Evolutionary conservation across 2,329 filamentous ascomycete species (phyloP).

Genomic region (Trichoderma asperellum): DNA sequence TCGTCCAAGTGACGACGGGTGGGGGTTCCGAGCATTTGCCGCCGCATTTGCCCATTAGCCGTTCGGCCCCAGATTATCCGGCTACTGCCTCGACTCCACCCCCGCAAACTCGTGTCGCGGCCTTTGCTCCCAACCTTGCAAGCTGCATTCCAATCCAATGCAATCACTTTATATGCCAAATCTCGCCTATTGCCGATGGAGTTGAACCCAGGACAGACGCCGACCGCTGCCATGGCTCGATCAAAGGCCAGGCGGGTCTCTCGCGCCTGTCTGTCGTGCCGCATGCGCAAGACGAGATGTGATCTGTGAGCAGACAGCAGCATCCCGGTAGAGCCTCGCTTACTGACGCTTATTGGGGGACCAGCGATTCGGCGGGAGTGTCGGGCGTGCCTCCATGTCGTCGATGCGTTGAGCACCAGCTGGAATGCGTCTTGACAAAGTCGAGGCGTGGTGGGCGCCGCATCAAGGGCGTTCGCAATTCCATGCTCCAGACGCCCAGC

Average conservation of each 20-base stretch:
- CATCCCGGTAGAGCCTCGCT: background rate
- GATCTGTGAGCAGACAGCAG: constrained; percentile 1
- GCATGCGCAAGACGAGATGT: constrained; percentile 7
- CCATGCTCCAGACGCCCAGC: background rate
- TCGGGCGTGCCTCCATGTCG: constrained; percentile 10
- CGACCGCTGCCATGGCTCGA: constrained; percentile 13
- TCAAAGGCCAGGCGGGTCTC: constrained; percentile 14
- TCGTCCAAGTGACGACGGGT: background rate
- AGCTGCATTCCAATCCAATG: background rate
- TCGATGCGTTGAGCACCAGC: constrained; percentile 4
- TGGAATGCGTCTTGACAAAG: constrained; percentile 7
- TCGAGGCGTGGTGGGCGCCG: constrained; percentile 3
- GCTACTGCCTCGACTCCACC: background rate
- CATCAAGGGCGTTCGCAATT: constrained; percentile 7
- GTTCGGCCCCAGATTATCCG: background rate
- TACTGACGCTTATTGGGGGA: constrained; percentile 10
- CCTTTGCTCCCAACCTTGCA: background rate
- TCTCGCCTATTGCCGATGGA: constrained; percentile 8
- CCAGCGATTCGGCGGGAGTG: constrained; percentile 1
- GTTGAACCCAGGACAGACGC: background rate
- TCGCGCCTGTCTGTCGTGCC: constrained; percentile 8
- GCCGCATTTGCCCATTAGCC: background rate
- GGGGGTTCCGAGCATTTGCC: background rate
- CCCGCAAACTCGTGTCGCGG: background rate
- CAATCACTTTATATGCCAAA: background rate